Base-by-base conservation (phyloP, 2,329 filamentous ascomycete species). In the Paraconiothyrium brasiliense region DNA sequence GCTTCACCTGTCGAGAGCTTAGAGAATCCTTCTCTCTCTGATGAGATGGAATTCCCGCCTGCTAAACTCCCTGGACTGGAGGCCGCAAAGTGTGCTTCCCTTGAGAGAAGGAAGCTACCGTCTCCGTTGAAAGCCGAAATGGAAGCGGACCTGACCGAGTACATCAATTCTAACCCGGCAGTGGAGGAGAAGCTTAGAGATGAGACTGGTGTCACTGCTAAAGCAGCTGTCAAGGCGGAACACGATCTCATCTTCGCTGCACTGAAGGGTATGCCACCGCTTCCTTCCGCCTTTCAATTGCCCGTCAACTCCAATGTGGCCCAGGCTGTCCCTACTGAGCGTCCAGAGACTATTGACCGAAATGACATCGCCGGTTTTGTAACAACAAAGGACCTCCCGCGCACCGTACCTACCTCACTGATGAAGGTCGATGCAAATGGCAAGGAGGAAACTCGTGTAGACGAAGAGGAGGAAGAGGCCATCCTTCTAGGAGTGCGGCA, bases 341-440 rank as follows among this genome's bases (percentile, higher is more conserved):
- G 7, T 24, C 44, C 24, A 24, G 4, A 43, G 16, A 13, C 6
- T 14, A 16, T 3, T 14, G 39, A 55, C 27, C 4, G n/a, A 9
- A 24, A 44, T 6, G 35, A 34, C 39, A 35, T 20, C n/a, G 27
- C 39, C 3, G 41, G 6, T 7, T 55, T 55, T 39, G 13, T 39
- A 14, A 27, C 52, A 6, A 44, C 8, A 16, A 14, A 35, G 4
- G 41, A 55, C 7, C 13, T 55, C 11, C 52, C 52, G 5, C 52
- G 52, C 22, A 54, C 50, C 11, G 35, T 22, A 13, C 50, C 50
- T 14, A 22, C 34, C n/a, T 41, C 50, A 16, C 50, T 35, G n/a
- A 39, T 34, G 9, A 39, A 37, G n/a, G 16, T 24, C 16, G n/a
- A 44, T n/a, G n/a, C n/a, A 4, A n/a, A 16, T 44, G n/a, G 5